These are phyloP conservation scores for Kazachstania viticola DNA, from an alignment of 805 yeast species.

Conservation along the genomic window DNA sequence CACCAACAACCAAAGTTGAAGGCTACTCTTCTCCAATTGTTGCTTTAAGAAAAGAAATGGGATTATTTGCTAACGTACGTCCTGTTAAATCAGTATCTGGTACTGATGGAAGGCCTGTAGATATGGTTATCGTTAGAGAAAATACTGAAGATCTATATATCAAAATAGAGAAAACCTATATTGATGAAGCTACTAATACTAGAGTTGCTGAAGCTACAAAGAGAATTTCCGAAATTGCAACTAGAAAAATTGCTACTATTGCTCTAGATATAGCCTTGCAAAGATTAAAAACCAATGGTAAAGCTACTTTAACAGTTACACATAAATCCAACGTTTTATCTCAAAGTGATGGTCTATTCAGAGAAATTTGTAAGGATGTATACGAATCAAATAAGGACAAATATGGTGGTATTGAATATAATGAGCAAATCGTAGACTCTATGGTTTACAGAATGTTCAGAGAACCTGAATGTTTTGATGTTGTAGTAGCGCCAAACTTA, in stretches of 20 bases:
- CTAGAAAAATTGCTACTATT: constrained; percentile 75
- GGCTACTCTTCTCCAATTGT: constrained; percentile 98
- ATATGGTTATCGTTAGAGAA: constrained; percentile 96
- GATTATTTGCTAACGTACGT: constrained; percentile 91
- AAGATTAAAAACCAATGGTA: constrained; percentile 66
- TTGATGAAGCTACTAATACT: constrained; percentile 64
- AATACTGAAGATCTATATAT: constrained; percentile 96
- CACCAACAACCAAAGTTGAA: constrained; percentile 86
- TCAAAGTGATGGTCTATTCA: constrained; percentile 88
- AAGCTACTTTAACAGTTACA: constrained; percentile 65
- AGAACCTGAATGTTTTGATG: constrained; percentile 95
- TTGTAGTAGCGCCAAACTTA: constrained; percentile 95
- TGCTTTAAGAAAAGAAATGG: constrained; percentile 92
- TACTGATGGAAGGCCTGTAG: constrained; percentile 72
- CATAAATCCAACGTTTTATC: constrained; percentile 94
- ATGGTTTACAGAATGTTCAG: constrained; percentile 99
- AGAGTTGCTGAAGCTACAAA: constrained; percentile 95
- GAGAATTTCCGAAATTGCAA: constrained; percentile 84
- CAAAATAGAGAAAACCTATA: constrained; percentile 74
- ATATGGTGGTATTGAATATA: constrained; percentile 53
- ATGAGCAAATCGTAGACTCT: constrained; percentile 96
- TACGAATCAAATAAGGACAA: constrained; percentile 41
- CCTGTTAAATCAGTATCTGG: constrained; percentile 92
- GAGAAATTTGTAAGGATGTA: constrained; percentile 55
- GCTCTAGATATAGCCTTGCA: constrained; percentile 89